Evolutionary conservation across 108 stramenopile genomes (phyloP).

Genomic region (Fragilaria crotonensis): DNA sequence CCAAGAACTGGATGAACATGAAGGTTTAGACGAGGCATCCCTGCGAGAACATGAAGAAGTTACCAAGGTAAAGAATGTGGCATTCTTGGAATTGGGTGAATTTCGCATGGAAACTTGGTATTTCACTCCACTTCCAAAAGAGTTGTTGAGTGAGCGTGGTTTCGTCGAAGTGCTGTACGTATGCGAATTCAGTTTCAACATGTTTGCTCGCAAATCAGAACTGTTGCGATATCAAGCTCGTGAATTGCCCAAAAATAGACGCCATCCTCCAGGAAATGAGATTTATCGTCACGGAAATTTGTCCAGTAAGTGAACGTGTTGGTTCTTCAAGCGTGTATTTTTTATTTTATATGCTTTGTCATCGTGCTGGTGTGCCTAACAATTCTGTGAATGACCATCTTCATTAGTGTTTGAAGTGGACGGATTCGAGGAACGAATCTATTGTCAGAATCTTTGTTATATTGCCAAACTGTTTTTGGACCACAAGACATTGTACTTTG

Average conservation of each 20-base stretch:
- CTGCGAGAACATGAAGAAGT: constrained; percentile 98
- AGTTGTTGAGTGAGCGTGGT: constrained; percentile 68
- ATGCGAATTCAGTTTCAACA: constrained; percentile 92
- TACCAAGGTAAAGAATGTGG: constrained; percentile 97
- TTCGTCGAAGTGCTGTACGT: constrained; percentile 92
- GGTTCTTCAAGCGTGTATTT: neutral
- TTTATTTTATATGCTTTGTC: neutral
- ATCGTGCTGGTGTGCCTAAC: neutral
- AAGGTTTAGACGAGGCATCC: constrained; percentile 93
- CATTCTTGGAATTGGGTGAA: constrained; percentile 80
- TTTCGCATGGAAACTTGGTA: constrained; percentile 97
- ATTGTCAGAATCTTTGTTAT: constrained; percentile 97
- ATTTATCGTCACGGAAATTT: constrained; percentile 52
- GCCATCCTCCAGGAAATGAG: constrained; percentile 89
- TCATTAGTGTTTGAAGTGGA: constrained; percentile 91
- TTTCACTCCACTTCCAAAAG: constrained; percentile 96
- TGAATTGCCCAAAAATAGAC: constrained; percentile 32
- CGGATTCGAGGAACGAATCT: constrained; percentile 89
- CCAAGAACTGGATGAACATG: constrained; percentile 94
- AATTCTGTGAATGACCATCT: neutral
- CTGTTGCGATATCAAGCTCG: constrained; percentile 80
- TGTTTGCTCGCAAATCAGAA: constrained; percentile 89
- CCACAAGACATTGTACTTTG: constrained; percentile 99
- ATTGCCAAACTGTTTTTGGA: constrained; percentile 98
- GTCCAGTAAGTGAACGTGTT: constrained; percentile 18